These are phyloP conservation scores for Globisporangium uncinulatum DNA, from an alignment of 352 stramenopile genomes.

Conservation along the genomic window DNA sequence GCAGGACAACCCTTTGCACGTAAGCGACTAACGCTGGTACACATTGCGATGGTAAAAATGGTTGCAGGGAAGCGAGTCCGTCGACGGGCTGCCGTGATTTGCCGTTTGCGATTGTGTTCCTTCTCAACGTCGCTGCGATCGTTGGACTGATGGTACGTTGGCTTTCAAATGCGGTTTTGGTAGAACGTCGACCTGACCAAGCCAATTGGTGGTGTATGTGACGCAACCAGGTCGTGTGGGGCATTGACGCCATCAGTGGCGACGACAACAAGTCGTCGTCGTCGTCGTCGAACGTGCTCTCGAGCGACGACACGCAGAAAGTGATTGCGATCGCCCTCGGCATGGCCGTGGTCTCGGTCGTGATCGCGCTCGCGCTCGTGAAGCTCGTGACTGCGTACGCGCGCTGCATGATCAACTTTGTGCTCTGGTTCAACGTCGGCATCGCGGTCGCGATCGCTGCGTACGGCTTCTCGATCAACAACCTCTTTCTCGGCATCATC, in stretches of 20 bases:
- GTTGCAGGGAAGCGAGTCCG: slow-evolving; percentile 23
- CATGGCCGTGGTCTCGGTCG: slow-evolving; percentile 54
- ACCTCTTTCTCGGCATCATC: slow-evolving; percentile 66
- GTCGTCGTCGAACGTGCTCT: slow-evolving; percentile 41
- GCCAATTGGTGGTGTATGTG: not conserved
- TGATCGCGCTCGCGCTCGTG: slow-evolving; percentile 57
- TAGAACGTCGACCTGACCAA: not conserved
- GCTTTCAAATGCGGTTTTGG: not conserved
- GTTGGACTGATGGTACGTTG: slow-evolving; percentile 41
- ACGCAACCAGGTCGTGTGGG: slow-evolving; percentile 35
- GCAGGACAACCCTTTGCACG: too few species aligned
- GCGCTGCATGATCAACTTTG: slow-evolving; percentile 79
- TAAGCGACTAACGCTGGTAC: not conserved
- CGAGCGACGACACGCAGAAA: slow-evolving; percentile 50
- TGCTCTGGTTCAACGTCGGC: slow-evolving; percentile 84
- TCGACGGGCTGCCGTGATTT: slow-evolving; percentile 56
- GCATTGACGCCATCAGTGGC: slow-evolving; percentile 46
- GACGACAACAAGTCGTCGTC: slow-evolving; percentile 15
- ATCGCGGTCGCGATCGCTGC: slow-evolving; percentile 56
- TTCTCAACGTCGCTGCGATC: slow-evolving; percentile 73
- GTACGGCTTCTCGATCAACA: slow-evolving; percentile 65
- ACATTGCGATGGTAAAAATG: not conserved
- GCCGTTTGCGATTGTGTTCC: slow-evolving; percentile 76
- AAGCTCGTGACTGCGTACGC: slow-evolving; percentile 80
- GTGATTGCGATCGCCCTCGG: slow-evolving; percentile 45